Evolutionary conservation across 1,284 basidiomycete species (phyloP).

Genomic region (Sporisorium reilianum): DNA sequence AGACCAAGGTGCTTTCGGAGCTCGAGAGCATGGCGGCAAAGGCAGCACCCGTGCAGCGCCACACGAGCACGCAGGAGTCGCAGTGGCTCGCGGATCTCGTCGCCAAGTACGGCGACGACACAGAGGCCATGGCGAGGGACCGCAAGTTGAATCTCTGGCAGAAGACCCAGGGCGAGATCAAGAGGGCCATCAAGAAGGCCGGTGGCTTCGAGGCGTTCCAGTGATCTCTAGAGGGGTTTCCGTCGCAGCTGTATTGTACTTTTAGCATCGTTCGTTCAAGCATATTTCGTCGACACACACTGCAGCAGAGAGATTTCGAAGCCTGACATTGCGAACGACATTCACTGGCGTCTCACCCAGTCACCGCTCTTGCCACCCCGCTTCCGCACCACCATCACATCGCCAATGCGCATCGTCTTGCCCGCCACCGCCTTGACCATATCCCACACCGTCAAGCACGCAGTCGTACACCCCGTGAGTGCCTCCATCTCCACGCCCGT

Average conservation of each 20-base stretch:
- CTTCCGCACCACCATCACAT: slow-evolving; percentile 78
- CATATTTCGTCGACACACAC: neutral
- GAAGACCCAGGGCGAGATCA: slow-evolving; percentile 85
- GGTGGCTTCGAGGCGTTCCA: slow-evolving; percentile 40
- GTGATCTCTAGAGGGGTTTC: neutral
- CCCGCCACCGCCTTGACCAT: slow-evolving; percentile 91
- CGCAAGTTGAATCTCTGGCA: slow-evolving; percentile 84
- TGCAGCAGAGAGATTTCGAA: neutral
- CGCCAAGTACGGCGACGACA: slow-evolving; percentile 79
- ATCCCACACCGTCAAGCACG: slow-evolving; percentile 87
- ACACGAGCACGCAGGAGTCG: slow-evolving; percentile 79
- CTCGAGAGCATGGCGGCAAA: slow-evolving; percentile 27
- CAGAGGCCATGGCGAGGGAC: slow-evolving; percentile 83
- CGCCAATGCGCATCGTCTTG: slow-evolving; percentile 77
- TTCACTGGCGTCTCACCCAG: slow-evolving; percentile 48
- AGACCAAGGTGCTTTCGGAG: slow-evolving; percentile 9
- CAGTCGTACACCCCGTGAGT: slow-evolving; percentile 83
- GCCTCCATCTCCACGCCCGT: slow-evolving; percentile 93
- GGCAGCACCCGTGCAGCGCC: slow-evolving; percentile 73
- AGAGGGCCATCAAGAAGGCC: slow-evolving; percentile 66
- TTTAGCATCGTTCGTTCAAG: neutral
- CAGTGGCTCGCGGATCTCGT: slow-evolving; percentile 79
- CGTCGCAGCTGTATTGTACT: slow-evolving; percentile 4
- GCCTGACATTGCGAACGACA: neutral
- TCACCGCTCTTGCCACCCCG: slow-evolving; percentile 80